These are phyloP conservation scores for Lepraria neglecta DNA, from an alignment of 495 filamentous ascomycete genomes.

Conservation along the genomic window DNA sequence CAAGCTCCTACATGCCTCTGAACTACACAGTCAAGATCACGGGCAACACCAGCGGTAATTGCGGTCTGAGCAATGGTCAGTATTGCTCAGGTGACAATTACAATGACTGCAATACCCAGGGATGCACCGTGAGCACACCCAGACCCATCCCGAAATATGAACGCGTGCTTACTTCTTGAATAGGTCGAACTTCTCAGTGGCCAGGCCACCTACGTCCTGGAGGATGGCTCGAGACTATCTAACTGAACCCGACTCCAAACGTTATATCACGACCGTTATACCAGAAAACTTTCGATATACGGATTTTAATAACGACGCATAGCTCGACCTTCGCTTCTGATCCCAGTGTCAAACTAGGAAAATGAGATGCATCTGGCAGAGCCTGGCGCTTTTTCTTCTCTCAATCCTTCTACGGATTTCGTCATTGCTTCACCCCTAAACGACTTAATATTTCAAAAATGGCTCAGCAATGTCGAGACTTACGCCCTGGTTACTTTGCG, in stretches of 20 bases:
- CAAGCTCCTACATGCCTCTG: slow-evolving; percentile 54
- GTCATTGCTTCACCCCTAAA: background rate
- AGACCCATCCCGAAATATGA: background rate
- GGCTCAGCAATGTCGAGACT: background rate
- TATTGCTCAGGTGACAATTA: slow-evolving; percentile 46
- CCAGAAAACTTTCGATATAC: background rate
- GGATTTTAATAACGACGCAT: background rate
- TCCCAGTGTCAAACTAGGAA: background rate
- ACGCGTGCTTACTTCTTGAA: slow-evolving; percentile 18
- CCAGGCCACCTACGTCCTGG: slow-evolving; percentile 42
- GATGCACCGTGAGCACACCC: slow-evolving; percentile 61
- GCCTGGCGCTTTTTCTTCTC: background rate
- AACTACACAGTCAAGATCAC: slow-evolving; percentile 68
- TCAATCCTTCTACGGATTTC: background rate
- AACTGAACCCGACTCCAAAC: background rate
- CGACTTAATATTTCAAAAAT: background rate
- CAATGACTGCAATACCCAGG: slow-evolving; percentile 38
- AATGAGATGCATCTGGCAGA: background rate
- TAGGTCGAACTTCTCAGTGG: slow-evolving; percentile 45
- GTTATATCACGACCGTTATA: background rate
- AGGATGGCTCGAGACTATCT: slow-evolving; percentile 13
- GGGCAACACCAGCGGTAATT: slow-evolving; percentile 59
- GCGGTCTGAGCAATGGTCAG: slow-evolving; percentile 63
- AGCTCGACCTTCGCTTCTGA: background rate
- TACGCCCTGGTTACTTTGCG: slow-evolving; percentile 14